These are phyloP conservation scores for Ophiocytium majus DNA, from an alignment of 352 stramenopile genomes.

Conservation along the genomic window DNA sequence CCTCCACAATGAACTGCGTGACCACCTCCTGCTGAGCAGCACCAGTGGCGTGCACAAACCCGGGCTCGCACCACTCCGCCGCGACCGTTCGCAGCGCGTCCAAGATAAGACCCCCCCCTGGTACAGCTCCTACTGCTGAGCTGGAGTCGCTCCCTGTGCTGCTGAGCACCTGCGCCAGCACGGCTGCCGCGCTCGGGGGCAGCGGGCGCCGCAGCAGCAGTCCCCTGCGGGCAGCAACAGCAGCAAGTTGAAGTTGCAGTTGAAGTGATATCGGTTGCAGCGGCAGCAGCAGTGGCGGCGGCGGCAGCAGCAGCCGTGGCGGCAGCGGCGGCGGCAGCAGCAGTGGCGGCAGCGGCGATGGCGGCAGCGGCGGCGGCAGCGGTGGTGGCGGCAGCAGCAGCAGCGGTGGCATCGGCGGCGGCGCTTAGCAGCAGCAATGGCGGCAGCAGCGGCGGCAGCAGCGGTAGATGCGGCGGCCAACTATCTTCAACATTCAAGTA, in stretches of 20 bases:
- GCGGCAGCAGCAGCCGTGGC: too few species aligned
- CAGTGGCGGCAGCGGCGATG: background rate
- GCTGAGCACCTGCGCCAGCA: background rate
- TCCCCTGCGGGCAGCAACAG: background rate
- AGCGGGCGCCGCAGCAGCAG: conserved; percentile 12
- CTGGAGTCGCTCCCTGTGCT: background rate
- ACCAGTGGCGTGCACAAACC: background rate
- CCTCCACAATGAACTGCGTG: background rate
- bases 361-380: too few species aligned
- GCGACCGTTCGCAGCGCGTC: background rate
- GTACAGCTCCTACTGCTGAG: background rate
- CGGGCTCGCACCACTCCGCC: conserved; percentile 2
- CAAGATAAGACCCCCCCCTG: background rate
- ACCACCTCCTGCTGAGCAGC: background rate
- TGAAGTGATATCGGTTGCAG: background rate
- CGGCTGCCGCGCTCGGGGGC: background rate
- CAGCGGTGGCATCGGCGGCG: too few species aligned
- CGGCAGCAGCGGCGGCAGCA: too few species aligned
- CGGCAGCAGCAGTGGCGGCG: too few species aligned
- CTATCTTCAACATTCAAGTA: too few species aligned
- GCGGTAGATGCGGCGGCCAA: too few species aligned
- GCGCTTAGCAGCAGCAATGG: too few species aligned
- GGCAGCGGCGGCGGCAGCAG: background rate
- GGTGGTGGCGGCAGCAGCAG: too few species aligned
- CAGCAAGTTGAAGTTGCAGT: background rate